phyloP scores from a whole-genome alignment of 345 rosid species.

The Rhodomyrtus tomentosa region DNA sequence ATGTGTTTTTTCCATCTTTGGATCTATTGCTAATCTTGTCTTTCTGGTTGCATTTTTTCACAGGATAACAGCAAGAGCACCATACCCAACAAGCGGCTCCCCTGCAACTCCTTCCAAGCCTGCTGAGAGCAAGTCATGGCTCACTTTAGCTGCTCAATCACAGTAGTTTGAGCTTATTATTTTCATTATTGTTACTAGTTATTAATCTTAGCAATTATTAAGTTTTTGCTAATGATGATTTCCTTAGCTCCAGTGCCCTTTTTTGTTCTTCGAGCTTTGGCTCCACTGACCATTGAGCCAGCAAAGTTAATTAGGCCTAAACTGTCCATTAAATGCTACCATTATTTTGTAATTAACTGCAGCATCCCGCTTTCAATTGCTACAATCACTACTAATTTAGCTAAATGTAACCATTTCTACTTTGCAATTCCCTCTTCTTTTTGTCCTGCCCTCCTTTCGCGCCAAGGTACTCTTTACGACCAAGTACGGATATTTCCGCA shows the following conservation, averaged over 20 bases:
- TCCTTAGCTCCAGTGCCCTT: not conserved
- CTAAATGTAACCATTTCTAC: not conserved
- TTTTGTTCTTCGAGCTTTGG: not conserved
- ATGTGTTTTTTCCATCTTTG: not conserved
- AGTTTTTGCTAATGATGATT: not conserved
- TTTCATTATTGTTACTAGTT: not conserved
- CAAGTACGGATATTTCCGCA: not conserved
- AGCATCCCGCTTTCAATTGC: not conserved
- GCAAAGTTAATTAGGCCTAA: not conserved
- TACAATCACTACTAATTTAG: not conserved
- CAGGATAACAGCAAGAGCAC: slow-evolving; percentile 58
- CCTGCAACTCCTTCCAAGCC: slow-evolving; percentile 20
- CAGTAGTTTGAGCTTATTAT: not conserved
- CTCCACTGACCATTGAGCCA: not conserved
- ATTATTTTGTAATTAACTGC: not conserved
- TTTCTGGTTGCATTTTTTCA: not conserved
- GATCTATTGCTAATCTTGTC: too few species aligned
- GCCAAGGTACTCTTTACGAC: not conserved
- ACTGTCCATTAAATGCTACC: not conserved
- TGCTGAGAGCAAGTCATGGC: slow-evolving; percentile 57
- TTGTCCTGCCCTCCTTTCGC: fast-evolving
- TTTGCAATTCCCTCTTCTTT: not conserved
- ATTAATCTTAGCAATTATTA: not conserved
- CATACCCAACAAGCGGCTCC: slow-evolving; percentile 34
- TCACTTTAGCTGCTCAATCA: slow-evolving; percentile 52